These are phyloP conservation scores for Scenedesmus sp. DNA, from an alignment of 163 green algal species.

Conservation along the genomic window DNA sequence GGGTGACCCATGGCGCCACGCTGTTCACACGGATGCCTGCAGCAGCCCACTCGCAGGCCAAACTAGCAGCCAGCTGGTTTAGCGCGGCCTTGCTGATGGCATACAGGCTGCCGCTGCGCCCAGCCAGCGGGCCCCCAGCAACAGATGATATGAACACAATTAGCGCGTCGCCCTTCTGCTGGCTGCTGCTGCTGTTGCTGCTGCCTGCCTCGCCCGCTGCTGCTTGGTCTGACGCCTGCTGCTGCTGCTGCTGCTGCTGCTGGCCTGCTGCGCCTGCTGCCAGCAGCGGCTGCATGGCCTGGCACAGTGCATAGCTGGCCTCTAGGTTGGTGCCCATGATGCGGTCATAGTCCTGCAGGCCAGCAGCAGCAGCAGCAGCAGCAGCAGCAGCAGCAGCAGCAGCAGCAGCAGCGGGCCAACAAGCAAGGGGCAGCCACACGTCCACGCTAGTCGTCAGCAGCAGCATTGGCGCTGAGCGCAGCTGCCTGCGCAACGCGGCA, in stretches of 20 bases:
- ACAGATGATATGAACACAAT: conserved; percentile 53
- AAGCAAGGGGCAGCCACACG: too few species aligned
- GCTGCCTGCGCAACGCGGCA: too few species aligned
- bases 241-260: too few species aligned
- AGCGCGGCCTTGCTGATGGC: conserved; percentile 59
- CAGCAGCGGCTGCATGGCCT: conserved; percentile 66
- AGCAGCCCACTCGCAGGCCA: conserved; percentile 93
- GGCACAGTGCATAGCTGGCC: conserved; percentile 75
- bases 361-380: background rate
- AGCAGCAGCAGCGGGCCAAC: background rate
- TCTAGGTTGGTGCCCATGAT: conserved; percentile 89
- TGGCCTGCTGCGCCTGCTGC: conserved; percentile 35
- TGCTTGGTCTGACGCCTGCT: background rate
- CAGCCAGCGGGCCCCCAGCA: conserved; percentile 51
- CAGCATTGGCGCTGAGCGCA: too few species aligned
- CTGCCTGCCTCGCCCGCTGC: background rate
- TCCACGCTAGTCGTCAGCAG: too few species aligned
- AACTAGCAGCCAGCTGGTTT: conserved; percentile 92
- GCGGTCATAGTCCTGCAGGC: conserved; percentile 72
- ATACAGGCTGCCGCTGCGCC: conserved; percentile 50
- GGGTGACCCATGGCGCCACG: conserved; percentile 94
- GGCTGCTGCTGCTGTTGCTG: background rate
- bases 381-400: background rate
- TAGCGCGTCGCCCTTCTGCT: background rate
- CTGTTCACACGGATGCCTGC: conserved; percentile 87